phyloP scores from a whole-genome alignment of 768 basidiomycete genomes.

The Boletus reticulatus region DNA sequence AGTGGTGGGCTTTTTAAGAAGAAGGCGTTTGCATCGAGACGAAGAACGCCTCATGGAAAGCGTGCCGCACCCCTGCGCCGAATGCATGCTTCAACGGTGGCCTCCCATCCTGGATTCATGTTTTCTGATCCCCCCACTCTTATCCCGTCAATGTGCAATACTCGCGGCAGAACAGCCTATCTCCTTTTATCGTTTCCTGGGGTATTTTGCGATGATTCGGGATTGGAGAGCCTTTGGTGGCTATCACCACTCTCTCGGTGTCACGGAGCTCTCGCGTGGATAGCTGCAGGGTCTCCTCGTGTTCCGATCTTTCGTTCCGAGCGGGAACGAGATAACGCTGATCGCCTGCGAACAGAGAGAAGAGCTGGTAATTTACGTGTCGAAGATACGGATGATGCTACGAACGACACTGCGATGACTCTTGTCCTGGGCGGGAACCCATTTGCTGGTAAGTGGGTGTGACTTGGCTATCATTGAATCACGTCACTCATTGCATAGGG shows the following conservation, averaged over 20 bases:
- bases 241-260: conserved; percentile 15
- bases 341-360: conserved; percentile 3
- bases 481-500: conserved; percentile 1
- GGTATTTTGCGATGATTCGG: neutral
- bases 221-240: neutral
- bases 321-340: conserved; percentile 1
- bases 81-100: conserved; percentile 17
- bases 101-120: conserved; percentile 2
- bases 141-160: conserved; percentile 6
- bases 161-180: conserved; percentile 6
- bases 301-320: conserved; percentile 12
- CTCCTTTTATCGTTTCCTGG: conserved; percentile 1
- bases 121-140: conserved; percentile 16
- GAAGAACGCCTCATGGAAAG: conserved; percentile 29
- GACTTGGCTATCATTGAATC: conserved; percentile 8
- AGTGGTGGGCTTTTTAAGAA: conserved; percentile 22
- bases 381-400: neutral
- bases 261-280: conserved; percentile 26
- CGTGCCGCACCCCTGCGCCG: conserved; percentile 28
- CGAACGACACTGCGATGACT: neutral
- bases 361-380: conserved; percentile 18
- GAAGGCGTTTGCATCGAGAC: conserved; percentile 15
- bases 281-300: conserved; percentile 24
- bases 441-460: neutral
- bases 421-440: neutral